Conservation (phyloP, 1,284 basidiomycete genomes). For the Ceratobasidium sp. region DNA sequence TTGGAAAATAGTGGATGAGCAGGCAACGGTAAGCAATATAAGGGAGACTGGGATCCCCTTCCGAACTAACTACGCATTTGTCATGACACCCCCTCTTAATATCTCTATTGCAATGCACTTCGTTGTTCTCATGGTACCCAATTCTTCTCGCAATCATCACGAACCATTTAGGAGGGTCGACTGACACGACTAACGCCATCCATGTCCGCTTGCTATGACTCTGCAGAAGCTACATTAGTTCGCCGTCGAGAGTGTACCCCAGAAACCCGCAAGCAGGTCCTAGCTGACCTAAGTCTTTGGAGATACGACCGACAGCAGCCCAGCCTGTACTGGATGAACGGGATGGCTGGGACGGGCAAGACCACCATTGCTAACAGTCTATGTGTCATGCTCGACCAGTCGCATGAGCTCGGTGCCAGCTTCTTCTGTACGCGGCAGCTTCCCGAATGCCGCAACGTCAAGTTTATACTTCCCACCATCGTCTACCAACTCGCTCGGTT, state of each 20-base stretch:
- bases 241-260: not conserved
- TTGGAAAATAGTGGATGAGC: not conserved
- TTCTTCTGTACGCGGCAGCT: slow-evolving; percentile 19
- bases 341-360: slow-evolving; percentile 22
- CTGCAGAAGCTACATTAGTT: not conserved
- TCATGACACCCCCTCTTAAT: not conserved
- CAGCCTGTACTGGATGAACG: slow-evolving; percentile 19
- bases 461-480: not conserved
- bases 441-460: not conserved
- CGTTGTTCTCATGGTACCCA: not conserved
- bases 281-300: not conserved
- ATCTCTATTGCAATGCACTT: not conserved
- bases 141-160: not conserved
- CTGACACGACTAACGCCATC: not conserved
- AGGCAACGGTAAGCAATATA: not conserved
- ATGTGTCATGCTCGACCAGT: not conserved
- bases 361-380: slow-evolving; percentile 10
- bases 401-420: not conserved
- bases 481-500: not conserved
- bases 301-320: not conserved
- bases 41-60: no score
- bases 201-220: not conserved
- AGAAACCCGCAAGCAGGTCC: not conserved
- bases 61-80: no score
- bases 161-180: not conserved